A percentile compares a stretch with the other conserved stretches of the same genome.
These are phyloP conservation scores for Mycena metata DNA, from an alignment of 768 basidiomycete species.

Conservation along the genomic window DNA sequence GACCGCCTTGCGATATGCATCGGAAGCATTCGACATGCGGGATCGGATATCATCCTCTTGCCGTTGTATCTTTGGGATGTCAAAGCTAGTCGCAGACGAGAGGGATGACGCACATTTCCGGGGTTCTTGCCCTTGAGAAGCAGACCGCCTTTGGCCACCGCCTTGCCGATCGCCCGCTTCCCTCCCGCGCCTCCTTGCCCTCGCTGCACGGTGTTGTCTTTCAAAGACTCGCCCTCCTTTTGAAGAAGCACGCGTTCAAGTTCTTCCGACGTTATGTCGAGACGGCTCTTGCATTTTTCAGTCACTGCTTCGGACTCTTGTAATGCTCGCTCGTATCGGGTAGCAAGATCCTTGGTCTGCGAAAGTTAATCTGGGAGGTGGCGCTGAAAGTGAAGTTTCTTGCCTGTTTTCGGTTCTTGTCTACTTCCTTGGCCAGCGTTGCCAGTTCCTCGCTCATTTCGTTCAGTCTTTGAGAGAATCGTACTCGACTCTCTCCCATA, in stretches of 20 bases:
- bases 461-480: conserved; percentile 87
- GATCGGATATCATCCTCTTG: conserved; percentile 96
- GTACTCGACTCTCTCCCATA: conserved; percentile 90
- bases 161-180: conserved; percentile 90
- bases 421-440: conserved; percentile 89
- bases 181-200: conserved; percentile 73
- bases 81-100: conserved; percentile 25
- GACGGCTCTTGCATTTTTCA: conserved; percentile 89
- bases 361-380: conserved; percentile 26
- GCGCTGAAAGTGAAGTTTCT: conserved; percentile 34
- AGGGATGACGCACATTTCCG: conserved; percentile 70
- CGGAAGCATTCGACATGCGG: conserved; percentile 87
- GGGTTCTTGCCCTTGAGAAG: conserved; percentile 94
- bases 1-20: conserved; percentile 91
- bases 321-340: conserved; percentile 87
- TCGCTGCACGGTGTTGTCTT: conserved; percentile 80
- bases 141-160: conserved; percentile 90
- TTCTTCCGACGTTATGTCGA: conserved; percentile 94
- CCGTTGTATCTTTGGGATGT: conserved; percentile 74
- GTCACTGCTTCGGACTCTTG: conserved; percentile 89
- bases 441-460: conserved; percentile 98
- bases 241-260: conserved; percentile 91
- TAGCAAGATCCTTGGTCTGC: conserved; percentile 92
- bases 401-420: conserved; percentile 93
- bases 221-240: conserved; percentile 95